These are phyloP conservation scores for Malus sieversii DNA, from an alignment of 306 rosid species.

Conservation along the genomic window DNA sequence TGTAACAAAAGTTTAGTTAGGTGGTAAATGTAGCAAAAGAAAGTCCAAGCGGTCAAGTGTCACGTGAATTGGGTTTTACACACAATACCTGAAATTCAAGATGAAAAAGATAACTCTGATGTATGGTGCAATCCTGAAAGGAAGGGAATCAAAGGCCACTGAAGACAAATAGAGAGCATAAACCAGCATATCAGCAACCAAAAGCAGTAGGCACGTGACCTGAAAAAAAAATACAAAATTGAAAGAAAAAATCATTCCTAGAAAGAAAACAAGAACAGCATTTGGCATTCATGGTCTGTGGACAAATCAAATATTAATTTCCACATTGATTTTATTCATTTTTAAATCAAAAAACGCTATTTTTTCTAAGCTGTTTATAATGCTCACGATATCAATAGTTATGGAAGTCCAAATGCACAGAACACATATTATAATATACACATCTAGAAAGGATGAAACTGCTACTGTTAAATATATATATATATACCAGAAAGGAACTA, in stretches of 20 bases:
- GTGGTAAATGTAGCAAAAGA: no score
- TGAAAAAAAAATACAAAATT: conserved; percentile 36
- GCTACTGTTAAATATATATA: neutral
- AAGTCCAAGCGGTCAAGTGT: neutral
- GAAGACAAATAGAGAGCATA: conserved; percentile 68
- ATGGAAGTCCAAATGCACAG: neutral
- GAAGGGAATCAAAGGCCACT: conserved; percentile 59
- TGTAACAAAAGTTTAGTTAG: no score
- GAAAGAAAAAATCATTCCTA: neutral
- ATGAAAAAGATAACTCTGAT: conserved; percentile 76
- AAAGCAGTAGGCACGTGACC: conserved; percentile 51
- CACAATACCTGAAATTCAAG: conserved; percentile 70
- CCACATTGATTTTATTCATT: neutral
- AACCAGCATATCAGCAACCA: conserved; percentile 66
- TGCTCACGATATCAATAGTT: neutral
- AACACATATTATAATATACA: neutral
- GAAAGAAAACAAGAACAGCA: conserved; percentile 1
- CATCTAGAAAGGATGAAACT: neutral
- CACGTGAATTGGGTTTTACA: neutral
- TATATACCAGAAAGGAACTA: neutral
- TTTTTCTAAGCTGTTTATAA: neutral
- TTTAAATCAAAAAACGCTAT: neutral
- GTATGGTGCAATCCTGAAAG: conserved; percentile 91
- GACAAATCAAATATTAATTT: neutral
- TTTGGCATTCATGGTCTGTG: neutral